Base-by-base conservation (phyloP, 768 basidiomycete genomes). In the Suillus fuscotomentosus region DNA sequence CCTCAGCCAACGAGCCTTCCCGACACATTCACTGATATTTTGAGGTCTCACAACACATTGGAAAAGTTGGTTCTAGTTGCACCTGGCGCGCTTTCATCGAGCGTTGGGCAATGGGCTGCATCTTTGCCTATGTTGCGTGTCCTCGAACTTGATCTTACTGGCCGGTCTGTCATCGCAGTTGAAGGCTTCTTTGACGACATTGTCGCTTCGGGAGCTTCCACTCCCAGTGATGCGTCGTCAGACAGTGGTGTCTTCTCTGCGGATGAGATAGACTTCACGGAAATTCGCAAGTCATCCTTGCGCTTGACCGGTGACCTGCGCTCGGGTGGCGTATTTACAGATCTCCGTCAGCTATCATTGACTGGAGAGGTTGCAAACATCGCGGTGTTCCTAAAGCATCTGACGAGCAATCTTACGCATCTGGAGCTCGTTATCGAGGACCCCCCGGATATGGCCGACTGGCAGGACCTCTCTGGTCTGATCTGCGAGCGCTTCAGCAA, bases 101-200 rank as follows among this genome's bases (percentile, higher is more conserved):
- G 80, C 48, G 82, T 91, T n/a, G 91, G 91, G 36, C 83, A 84
- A 66, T 92, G 90, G 91, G 77, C 84, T n/a, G 84, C 89, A 27
- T 83, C 82, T 34, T 79, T 92, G 10, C 86, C 87, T 48, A 72
- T 79, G 42, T 81, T 92, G 67, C 87, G 84, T 69, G 82, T 81
- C 59, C 77, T 93, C 63, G 85, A 89, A 70, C 79, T 93, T 56
- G 91, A 93, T 72, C 81, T 93, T 31, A 86, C 89, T 0, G 88
- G 87, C 62, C 80, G 89, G 63, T 84, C 88, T 4, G 76, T 83
- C 61, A 86, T 86, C 38, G 87, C 88, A 0, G 87, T 92, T n/a
- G 89, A 91, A 76, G 88, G 88, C 22, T 93, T 93, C 75, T 93
- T 93, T 73, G 87, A 88, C 71, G 86, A 90, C 61, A 78, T 92